Evolutionary conservation across 352 stramenopile species (phyloP), one percentile per base, ranked within the genome.

Genomic region (Phytopythium helicoides): DNA sequence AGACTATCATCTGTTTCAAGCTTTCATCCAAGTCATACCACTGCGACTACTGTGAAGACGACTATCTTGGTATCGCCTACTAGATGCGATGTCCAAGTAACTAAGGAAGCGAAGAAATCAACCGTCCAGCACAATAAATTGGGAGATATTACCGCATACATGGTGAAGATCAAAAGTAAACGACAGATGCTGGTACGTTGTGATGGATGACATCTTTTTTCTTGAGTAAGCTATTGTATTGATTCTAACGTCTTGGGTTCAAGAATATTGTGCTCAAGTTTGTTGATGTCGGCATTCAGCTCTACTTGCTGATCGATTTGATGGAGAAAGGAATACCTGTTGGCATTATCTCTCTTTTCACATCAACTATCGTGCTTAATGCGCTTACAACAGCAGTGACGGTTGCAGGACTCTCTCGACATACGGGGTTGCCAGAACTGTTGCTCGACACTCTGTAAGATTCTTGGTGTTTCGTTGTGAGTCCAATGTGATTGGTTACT

Each of bases 401-500:
- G 15, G 39, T 41, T 6, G 52, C 22, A 7, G 3, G 10, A 4
- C 19, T 10, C 14, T 49, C n/a, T 34, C 47, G 39, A 55, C 51
- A 3, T 34, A 48, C 52, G 52, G 39, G 54, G 14, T 28, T 60
- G 5, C 28, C 5, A 33, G 60, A 57, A 33, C 28, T 56, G 1
- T 36, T 73, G 23, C 26, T 54, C 19, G 64, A 70, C 42, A 44
- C 56, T 0, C 19, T 52, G 62, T 71, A 52, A 9, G n/a, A n/a
- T n/a, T n/a, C n/a, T n/a, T n/a, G n/a, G 54, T 47, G 9, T 33
- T 33, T n/a, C n/a, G n/a, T n/a, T 46, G 10, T 28, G 9, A n/a
- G n/a, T n/a, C n/a, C n/a, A n/a, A n/a, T n/a, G n/a, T n/a, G n/a
- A n/a, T n/a, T n/a, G n/a, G n/a, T n/a, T n/a, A n/a, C n/a, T n/a